These are phyloP conservation scores for Linnemannia schmuckeri DNA, from an alignment of 192 early-diverging fungal genomes.

Conservation along the genomic window DNA sequence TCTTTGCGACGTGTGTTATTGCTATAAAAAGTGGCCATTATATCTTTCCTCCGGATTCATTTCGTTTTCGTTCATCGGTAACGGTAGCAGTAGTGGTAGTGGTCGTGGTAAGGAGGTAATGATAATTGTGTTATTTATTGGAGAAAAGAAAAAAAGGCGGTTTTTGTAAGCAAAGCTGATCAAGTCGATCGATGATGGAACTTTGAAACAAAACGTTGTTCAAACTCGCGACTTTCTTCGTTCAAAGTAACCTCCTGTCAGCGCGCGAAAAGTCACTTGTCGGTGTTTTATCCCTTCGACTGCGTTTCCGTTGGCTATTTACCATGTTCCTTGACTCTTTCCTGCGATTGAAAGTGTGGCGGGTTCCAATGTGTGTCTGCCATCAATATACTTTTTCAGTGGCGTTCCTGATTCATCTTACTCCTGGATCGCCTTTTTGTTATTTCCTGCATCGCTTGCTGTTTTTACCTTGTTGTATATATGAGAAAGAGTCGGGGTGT, in stretches of 20 bases:
- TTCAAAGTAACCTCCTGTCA: background rate
- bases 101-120: background rate
- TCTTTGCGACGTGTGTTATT: conserved; percentile 37
- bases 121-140: background rate
- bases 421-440: background rate
- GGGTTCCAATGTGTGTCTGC: background rate
- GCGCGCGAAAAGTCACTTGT: background rate
- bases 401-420: background rate
- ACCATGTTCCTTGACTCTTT: background rate
- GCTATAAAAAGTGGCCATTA: conserved; percentile 34
- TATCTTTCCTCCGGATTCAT: background rate
- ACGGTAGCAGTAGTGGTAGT: background rate
- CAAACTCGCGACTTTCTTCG: background rate
- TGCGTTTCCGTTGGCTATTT: background rate
- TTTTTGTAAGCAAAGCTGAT: background rate
- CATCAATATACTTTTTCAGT: background rate
- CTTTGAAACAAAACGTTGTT: background rate
- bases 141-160: background rate
- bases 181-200: background rate
- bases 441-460: background rate
- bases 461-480: conserved; percentile 1
- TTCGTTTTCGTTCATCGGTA: background rate
- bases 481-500: background rate
- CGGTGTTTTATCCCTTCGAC: background rate
- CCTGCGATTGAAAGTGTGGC: background rate